These are phyloP conservation scores for Populus nigra DNA, from an alignment of 345 rosid species.

Conservation along the genomic window DNA sequence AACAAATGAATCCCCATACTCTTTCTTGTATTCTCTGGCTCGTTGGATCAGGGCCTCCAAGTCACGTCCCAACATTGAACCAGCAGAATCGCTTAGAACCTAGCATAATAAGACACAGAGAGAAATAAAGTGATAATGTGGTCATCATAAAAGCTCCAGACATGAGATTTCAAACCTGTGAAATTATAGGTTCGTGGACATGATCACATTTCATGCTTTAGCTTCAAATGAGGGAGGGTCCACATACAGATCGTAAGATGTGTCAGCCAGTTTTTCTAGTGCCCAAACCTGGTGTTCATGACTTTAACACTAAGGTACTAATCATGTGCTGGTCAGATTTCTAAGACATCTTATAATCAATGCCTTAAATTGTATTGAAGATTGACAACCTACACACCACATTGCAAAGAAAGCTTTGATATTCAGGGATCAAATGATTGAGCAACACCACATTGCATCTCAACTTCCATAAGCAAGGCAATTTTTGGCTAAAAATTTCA, in stretches of 20 bases:
- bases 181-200: not conserved
- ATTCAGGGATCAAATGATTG: not conserved
- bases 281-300: not conserved
- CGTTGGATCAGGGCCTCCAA: constrained; percentile 77
- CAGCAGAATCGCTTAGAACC: constrained; percentile 89
- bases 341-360: not conserved
- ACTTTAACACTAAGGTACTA: not conserved
- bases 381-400: not conserved
- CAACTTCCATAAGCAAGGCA: not conserved
- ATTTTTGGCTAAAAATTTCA: too few relatives aligned
- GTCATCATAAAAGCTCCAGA: not conserved
- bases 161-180: not conserved
- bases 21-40: constrained; percentile 85
- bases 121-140: constrained; percentile 9
- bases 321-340: not conserved
- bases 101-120: constrained; percentile 21
- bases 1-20: constrained; percentile 81
- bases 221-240: not conserved
- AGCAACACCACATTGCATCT: not conserved
- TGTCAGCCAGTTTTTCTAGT: not conserved
- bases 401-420: not conserved
- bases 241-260: not conserved
- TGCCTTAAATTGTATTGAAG: not conserved
- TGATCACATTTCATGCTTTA: not conserved
- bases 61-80: constrained; percentile 95